Base-by-base conservation (phyloP, 202 grass and related monocot genomes). In the Schoenoplectus tabernaemontani region DNA sequence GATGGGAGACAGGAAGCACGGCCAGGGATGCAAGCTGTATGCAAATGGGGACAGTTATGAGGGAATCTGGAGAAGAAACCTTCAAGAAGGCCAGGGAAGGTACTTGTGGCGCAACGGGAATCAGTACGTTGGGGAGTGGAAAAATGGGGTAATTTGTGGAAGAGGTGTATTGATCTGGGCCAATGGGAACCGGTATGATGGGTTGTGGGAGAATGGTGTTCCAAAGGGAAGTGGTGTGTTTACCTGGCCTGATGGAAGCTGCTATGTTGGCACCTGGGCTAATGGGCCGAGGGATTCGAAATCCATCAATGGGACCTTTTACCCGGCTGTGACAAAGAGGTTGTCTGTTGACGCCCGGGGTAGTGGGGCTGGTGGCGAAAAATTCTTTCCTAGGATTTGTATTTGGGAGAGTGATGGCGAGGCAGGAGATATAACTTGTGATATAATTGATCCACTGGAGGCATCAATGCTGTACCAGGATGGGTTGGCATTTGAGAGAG, bases 371-470 rank as follows among this genome's bases (percentile, higher is more conserved):
- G 59, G 81, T 0, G 47, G 79, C 1, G 86, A 91, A 47, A 88
- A 85, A 69, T 76, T 77, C 23, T 83, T 88, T 36, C 92, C 96
- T 7, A 89, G 96, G 87, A 99, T 99, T 86, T 96, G 96, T 85
- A 96, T 99, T 81, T 99, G 96, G 96, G 96, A 99, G 36, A 95
- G 91, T 9, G 96, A 99, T 10, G 92, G 92, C 57, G 96, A 96
- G 39, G 96, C 90, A 0, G 96, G 96, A 23, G 92, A 99, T 81
- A 99, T 96, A 69, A 99, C 96, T 64, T 99, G 96, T 60, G 96
- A 99, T 65, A 99, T 99, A 76, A 86, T 99, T 8, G 96, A 99
- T 62, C 86, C 92, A 32, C 84, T 99, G 64, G 96, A 99, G 71
- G 87, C 90, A 17, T 92, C 92, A 57, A 76, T 95, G 85, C 88